Conservation (phyloP, 2,329 filamentous ascomycete species). For the Fusarium ramigenum region DNA sequence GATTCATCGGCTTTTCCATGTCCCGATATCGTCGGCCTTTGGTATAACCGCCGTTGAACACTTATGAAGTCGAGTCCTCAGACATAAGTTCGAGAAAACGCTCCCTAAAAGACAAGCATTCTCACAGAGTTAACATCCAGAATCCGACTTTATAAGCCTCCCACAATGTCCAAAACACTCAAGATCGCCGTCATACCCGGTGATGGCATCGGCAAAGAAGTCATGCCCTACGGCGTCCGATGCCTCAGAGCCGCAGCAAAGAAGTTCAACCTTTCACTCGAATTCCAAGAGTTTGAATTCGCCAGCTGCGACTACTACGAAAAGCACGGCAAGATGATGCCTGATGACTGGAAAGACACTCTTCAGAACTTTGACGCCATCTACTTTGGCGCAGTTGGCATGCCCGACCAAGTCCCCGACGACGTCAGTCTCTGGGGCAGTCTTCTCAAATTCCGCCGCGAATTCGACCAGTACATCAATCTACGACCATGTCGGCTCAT, state of each 20-base stretch:
- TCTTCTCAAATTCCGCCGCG: conserved; percentile 72
- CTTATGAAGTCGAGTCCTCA: neutral
- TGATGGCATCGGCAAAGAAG: conserved; percentile 76
- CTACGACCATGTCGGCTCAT: conserved; percentile 71
- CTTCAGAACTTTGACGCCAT: conserved; percentile 71
- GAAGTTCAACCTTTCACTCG: conserved; percentile 61
- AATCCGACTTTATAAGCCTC: rapidly evolving
- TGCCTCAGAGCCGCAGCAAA: conserved; percentile 64
- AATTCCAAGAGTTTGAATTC: conserved; percentile 72
- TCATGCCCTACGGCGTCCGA: conserved; percentile 69
- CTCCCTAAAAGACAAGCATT: too few species aligned
- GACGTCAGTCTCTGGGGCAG: conserved; percentile 74
- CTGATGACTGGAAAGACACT: conserved; percentile 58
- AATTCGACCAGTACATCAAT: conserved; percentile 75
- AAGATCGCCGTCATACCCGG: conserved; percentile 72
- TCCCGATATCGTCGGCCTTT: neutral
- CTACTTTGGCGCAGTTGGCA: conserved; percentile 73
- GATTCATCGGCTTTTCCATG: neutral
- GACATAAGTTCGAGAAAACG: too few species aligned
- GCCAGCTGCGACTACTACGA: conserved; percentile 69
- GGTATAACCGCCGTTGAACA: neutral
- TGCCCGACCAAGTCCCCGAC: conserved; percentile 65
- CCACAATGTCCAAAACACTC: conserved; percentile 48
- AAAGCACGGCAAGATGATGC: conserved; percentile 55
- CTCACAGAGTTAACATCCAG: rapidly evolving